phyloP scores from a whole-genome alignment of 2,329 filamentous ascomycete species.

The Aspergillus ochraceoroseus region DNA sequence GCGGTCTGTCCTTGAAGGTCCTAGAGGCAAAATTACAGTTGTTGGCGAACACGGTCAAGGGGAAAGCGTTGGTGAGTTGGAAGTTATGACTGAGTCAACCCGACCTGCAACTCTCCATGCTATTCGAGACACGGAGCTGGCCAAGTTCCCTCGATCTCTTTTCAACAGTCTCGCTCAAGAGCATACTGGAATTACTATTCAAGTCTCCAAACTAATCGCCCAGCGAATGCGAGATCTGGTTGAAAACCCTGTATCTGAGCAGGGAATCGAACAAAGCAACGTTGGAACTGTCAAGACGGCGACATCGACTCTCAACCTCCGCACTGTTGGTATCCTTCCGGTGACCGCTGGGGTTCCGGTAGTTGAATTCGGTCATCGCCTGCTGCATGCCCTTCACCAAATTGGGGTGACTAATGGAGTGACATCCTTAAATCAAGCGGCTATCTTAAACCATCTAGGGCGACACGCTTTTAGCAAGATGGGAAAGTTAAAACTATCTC shows the following conservation, averaged over 20 bases:
- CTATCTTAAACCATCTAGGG: slow-evolving; percentile 89
- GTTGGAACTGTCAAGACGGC: slow-evolving; percentile 50
- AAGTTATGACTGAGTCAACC: slow-evolving; percentile 89
- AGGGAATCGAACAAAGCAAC: slow-evolving; percentile 58
- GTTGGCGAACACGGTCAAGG: slow-evolving; percentile 93
- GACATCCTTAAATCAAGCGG: slow-evolving; percentile 85
- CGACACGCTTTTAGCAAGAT: slow-evolving; percentile 96
- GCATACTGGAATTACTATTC: slow-evolving; percentile 96
- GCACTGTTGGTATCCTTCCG: slow-evolving; percentile 87
- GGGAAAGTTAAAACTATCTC: slow-evolving; percentile 90
- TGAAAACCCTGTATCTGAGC: slow-evolving; percentile 68
- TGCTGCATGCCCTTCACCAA: slow-evolving; percentile 82
- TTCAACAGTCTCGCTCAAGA: slow-evolving; percentile 98
- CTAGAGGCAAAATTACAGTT: slow-evolving; percentile 76
- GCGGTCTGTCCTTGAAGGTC: slow-evolving; percentile 74
- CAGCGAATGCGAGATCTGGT: slow-evolving; percentile 86
- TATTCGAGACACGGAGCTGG: slow-evolving; percentile 91
- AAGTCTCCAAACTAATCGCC: slow-evolving; percentile 97
- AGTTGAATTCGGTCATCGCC: slow-evolving; percentile 83
- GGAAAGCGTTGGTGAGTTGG: slow-evolving; percentile 93
- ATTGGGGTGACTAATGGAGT: slow-evolving; percentile 86
- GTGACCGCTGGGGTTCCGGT: slow-evolving; percentile 90
- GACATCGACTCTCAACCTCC: slow-evolving; percentile 83
- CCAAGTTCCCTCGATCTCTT: slow-evolving; percentile 89
- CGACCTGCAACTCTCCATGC: slow-evolving; percentile 90